phyloP scores from a whole-genome alignment of 75 land plant species.

The Cupressus sempervirens region DNA sequence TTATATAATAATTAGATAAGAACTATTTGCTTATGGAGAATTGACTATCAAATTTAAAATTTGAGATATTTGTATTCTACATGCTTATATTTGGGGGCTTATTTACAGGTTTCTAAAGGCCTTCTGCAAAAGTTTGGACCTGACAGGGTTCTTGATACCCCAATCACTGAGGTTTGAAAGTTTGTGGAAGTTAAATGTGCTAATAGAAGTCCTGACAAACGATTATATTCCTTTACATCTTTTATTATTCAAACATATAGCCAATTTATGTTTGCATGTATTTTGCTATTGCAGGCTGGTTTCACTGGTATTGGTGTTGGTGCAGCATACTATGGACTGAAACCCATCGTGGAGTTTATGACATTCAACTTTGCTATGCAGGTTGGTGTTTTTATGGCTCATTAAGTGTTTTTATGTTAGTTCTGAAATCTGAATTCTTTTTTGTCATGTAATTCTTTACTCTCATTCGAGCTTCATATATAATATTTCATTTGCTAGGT shows the following conservation, averaged over 20 bases:
- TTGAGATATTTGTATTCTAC: not conserved
- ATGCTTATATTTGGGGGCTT: not conserved
- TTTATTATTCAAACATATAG: not conserved
- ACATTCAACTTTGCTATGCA: constrained; percentile 99
- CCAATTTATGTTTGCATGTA: not conserved
- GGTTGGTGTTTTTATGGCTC: constrained; percentile 32
- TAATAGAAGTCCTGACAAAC: not conserved
- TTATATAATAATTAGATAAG: not conserved
- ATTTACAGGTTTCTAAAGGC: constrained; percentile 70
- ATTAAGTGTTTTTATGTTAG: not conserved
- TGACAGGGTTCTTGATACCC: constrained; percentile 86
- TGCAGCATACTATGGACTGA: constrained; percentile 83
- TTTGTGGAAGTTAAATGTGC: not conserved
- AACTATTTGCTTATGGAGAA: not conserved
- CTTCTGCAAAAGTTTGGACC: constrained; percentile 87
- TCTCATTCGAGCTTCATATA: not conserved
- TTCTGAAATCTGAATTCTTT: not conserved
- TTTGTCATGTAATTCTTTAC: not conserved
- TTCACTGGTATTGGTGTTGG: constrained; percentile 98
- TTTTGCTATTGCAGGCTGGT: constrained; percentile 70
- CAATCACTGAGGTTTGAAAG: constrained; percentile 77
- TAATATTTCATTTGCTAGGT: not conserved
- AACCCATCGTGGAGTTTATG: constrained; percentile 96
- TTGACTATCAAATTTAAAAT: not conserved
- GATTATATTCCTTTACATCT: not conserved